Evolutionary conservation across 257 asterid species (phyloP).

Genomic region (Striga asiatica): DNA sequence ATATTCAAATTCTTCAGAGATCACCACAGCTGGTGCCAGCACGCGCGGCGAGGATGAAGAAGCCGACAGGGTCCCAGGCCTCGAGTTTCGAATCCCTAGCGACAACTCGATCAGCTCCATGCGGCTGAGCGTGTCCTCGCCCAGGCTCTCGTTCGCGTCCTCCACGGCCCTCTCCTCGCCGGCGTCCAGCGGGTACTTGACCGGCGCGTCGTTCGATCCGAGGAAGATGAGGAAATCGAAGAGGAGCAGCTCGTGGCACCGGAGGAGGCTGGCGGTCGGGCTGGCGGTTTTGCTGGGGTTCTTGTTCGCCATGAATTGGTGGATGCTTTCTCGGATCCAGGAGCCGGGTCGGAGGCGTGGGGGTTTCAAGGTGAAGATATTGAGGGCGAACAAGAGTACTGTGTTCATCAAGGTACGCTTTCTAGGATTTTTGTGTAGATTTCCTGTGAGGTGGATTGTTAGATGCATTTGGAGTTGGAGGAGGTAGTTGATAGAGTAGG

Average conservation of each 20-base stretch:
- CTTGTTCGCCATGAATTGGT: conserved; percentile 53
- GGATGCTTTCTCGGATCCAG: conserved; percentile 78
- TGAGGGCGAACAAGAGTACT: conserved; percentile 48
- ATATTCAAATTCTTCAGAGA: conserved; percentile 15
- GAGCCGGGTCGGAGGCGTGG: conserved; percentile 29
- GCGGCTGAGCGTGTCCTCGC: conserved; percentile 30
- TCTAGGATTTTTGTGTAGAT: neutral
- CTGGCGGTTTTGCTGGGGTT: conserved; percentile 31
- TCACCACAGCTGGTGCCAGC: conserved; percentile 7
- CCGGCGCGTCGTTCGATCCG: conserved; percentile 21
- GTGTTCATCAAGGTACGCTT: conserved; percentile 55
- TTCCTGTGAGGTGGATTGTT: conserved; percentile 3
- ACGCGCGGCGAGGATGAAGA: conserved; percentile 21
- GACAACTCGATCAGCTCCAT: conserved; percentile 20
- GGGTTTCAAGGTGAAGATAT: conserved; percentile 34
- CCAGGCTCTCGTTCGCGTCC: conserved; percentile 13
- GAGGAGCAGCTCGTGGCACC: conserved; percentile 34
- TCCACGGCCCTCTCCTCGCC: conserved; percentile 24
- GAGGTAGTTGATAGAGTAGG: conserved; percentile 3
- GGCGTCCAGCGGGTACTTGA: conserved; percentile 27
- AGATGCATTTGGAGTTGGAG: conserved; percentile 8
- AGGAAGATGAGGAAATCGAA: conserved; percentile 28
- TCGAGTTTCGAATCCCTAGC: conserved; percentile 10
- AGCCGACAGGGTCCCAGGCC: conserved; percentile 9
- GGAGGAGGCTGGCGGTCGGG: conserved; percentile 25